Conservation (phyloP, 2,329 filamentous ascomycete species). For the Elsinoe perseae region DNA sequence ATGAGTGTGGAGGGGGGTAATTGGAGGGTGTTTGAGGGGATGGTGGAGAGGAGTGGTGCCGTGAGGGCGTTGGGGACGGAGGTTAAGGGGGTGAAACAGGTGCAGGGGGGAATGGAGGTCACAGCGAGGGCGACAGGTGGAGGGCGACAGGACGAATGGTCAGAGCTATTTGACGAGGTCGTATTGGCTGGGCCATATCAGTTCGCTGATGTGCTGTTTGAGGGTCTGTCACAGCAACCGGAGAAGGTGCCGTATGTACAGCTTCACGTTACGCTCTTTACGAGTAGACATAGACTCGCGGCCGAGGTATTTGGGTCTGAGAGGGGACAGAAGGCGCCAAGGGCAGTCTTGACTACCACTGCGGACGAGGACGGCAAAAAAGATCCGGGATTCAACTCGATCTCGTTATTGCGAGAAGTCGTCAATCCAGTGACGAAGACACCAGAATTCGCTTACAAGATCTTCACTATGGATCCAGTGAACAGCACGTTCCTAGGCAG, state of each 20-base stretch:
- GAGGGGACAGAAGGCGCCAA: conserved; percentile 54
- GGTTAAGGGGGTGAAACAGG: conserved; percentile 51
- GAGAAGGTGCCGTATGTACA: conserved; percentile 77
- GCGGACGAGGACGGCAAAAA: conserved; percentile 59
- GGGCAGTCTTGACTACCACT: conserved; percentile 75
- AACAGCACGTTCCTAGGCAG: conserved; percentile 41
- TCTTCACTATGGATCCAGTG: conserved; percentile 52
- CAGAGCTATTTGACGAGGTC: conserved; percentile 60
- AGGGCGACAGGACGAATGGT: conserved; percentile 3
- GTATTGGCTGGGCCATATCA: conserved; percentile 80
- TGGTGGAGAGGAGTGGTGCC: conserved; percentile 61
- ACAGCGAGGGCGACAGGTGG: conserved; percentile 16
- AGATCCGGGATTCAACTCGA: conserved; percentile 72
- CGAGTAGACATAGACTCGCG: conserved; percentile 66
- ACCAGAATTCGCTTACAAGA: conserved; percentile 56
- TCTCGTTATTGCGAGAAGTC: conserved; percentile 62
- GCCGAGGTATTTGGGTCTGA: conserved; percentile 63
- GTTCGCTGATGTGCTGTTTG: conserved; percentile 56
- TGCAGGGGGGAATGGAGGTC: conserved; percentile 17
- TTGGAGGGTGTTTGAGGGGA: conserved; percentile 85
- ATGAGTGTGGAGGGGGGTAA: conserved; percentile 76
- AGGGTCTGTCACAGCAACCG: conserved; percentile 46
- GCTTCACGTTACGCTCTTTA: conserved; percentile 83
- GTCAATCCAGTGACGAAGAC: conserved; percentile 40
- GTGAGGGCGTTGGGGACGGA: conserved; percentile 57